Evolutionary conservation across 768 basidiomycete species (phyloP), one percentile per base, ranked within the genome.

Genomic region (Leccinum fibrillosum): DNA sequence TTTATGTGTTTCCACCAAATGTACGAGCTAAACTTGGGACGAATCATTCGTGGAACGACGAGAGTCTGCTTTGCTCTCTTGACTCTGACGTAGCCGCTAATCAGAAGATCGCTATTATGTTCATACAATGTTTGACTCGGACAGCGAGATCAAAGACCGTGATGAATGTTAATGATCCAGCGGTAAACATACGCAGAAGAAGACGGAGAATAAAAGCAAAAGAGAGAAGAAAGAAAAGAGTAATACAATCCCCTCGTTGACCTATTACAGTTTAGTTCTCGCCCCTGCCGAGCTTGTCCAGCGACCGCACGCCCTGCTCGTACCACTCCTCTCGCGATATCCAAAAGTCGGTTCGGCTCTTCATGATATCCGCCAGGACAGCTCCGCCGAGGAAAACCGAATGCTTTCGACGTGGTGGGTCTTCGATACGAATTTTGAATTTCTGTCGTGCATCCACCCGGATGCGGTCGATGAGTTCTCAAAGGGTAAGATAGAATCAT

Each of bases 311-410:
- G 32, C 95, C 96, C 73, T 95, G 88, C 75, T 98, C 96, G 62
- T 88, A 87, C 94, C 94, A 98, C 74, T 98, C 94, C 64, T 92
- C 92, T 61, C 89, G 81, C 54, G 92, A 81, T 71, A 98, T 89
- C 96, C 95, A 97, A 78, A 98, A 99, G 69, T 93, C 91, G 69
- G 91, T 85, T 10, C 92, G 84, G 69, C 79, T 82, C 78, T 96
- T 96, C 97, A 98, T 98, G 76, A 98, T 98, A 74, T 98, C 96
- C 2, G 94, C 96, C 30, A 99, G 78, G 5, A 98, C 96, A n/a
- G 94, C 96, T 49, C 97, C 97, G 25, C 97, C 97, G 8, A 98
- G 84, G 87, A 98, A 98, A 37, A 98, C 96, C 95, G 97, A 97
- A 75, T 98, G 96, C 75, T 98, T 98, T 69, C 97, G 85, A 69